Evolutionary conservation across 2,329 filamentous ascomycete genomes (phyloP), one percentile per base, ranked within the genome.

Genomic region (Scopulariopsis brevicaulis): DNA sequence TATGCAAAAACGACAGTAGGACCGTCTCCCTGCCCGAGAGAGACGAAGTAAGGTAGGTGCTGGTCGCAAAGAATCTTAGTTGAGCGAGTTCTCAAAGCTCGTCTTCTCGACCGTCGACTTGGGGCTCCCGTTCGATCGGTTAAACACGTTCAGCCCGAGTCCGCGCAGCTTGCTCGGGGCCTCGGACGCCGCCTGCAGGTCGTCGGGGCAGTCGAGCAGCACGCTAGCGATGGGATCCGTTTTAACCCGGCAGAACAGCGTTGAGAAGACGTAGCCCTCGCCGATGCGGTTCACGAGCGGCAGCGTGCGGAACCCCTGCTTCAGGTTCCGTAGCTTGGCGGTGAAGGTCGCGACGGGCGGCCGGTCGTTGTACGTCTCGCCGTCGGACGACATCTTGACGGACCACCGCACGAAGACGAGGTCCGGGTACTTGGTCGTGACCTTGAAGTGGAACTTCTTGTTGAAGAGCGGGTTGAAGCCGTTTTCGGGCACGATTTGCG

Each of bases 361-460:
- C 65, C 78, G 72, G 62, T 85, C 85, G 59, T 82, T 88, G 63
- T 83, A 81, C 63, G 77, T 86, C 64, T 85, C 81, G 50, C 89
- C 89, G 67, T 93, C 89, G 60, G 83, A 78, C 1, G 91, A 92
- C 64, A 94, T 88, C 79, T 89, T 93, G 58, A 97, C 90, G 25
- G 87, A 92, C 83, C 90, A 96, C 53, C 91, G 88, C 56, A 99
- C 85, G 70, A 97, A 97, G 59, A 97, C 87, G 34, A 99, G 78
- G 65, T 94, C 90, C 0, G 93, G 92, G 67, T 93, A 92, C 68
- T 95, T 95, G n/a, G 94, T 97, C 54, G 90, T 90, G 25, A 96
- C 78, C 58, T 84, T 86, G 71, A 96, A 87, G 61, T 83, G 83
- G 72, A 93, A 89, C 59, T 82, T 81, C 64, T 90, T 84, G 64